phyloP scores from a whole-genome alignment of 176 grass and related monocot genomes.

The Saccharum officinarum region DNA sequence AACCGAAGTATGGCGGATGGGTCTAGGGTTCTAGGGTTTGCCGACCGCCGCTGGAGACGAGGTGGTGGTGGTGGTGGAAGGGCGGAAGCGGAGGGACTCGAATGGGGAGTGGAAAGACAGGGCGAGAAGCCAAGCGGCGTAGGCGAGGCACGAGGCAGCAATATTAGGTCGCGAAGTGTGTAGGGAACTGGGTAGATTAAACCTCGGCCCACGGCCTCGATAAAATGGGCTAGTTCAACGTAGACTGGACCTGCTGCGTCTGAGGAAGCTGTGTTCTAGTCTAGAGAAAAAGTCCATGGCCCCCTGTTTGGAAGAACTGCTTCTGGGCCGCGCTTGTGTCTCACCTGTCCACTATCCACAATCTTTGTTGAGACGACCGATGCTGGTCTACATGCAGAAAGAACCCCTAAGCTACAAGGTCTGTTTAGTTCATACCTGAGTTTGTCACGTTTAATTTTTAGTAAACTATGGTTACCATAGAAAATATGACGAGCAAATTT shows the following conservation, averaged over 20 bases:
- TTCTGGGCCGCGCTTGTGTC: not conserved
- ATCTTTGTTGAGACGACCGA: not conserved
- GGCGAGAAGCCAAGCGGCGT: constrained; percentile 19
- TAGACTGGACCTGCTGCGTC: not conserved
- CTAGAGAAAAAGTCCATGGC: not conserved
- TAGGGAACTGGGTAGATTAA: not conserved
- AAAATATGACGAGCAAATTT: too few species aligned
- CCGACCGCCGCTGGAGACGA: not conserved
- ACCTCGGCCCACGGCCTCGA: not conserved
- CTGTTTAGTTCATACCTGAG: too few species aligned
- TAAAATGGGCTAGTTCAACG: not conserved
- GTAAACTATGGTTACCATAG: too few species aligned
- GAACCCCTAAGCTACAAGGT: too few species aligned
- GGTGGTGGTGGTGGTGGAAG: constrained; percentile 22
- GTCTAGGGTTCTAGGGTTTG: constrained; percentile 61
- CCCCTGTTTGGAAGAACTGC: not conserved
- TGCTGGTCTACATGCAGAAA: too few species aligned
- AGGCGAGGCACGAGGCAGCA: constrained; percentile 15
- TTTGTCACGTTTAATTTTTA: too few species aligned
- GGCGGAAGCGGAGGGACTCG: constrained; percentile 12
- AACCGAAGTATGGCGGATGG: constrained; percentile 11
- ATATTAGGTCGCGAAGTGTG: not conserved
- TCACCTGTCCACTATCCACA: not conserved
- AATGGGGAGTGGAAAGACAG: constrained; percentile 5
- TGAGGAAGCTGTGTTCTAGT: not conserved